Evolutionary conservation across 345 rosid genomes (phyloP).

Genomic region (Eucalyptus sp.): DNA sequence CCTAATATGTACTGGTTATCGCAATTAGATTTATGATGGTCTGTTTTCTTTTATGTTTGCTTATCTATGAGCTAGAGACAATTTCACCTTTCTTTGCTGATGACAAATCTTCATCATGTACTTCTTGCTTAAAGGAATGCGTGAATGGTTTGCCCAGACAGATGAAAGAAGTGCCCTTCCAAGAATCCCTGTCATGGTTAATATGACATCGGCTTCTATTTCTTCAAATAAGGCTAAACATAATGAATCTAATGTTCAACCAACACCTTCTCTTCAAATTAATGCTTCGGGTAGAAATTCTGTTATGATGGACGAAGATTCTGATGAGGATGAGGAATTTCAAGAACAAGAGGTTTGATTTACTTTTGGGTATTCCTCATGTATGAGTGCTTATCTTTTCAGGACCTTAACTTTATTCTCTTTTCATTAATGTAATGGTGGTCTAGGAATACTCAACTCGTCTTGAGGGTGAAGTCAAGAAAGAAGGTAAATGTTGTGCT

Average conservation of each 20-base stretch:
- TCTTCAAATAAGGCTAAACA: slow-evolving; percentile 33
- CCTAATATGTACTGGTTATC: background rate
- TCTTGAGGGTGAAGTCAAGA: slow-evolving; percentile 42
- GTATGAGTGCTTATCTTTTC: background rate
- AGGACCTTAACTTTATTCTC: background rate
- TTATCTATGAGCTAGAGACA: background rate
- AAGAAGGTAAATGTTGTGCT: slow-evolving; percentile 32
- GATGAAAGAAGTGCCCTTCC: slow-evolving; percentile 92
- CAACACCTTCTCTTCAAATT: slow-evolving; percentile 46
- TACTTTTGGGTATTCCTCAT: background rate
- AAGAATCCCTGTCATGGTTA: slow-evolving; percentile 96
- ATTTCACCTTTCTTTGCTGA: background rate
- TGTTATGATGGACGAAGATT: slow-evolving; percentile 66
- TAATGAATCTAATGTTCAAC: slow-evolving; percentile 19
- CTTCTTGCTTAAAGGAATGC: slow-evolving; percentile 46
- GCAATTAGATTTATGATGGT: background rate
- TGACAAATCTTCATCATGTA: background rate
- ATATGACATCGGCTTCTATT: slow-evolving; percentile 74
- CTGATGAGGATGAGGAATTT: slow-evolving; percentile 84
- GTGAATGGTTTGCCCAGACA: slow-evolving; percentile 94
- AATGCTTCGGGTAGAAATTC: slow-evolving; percentile 56
- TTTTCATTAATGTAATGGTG: background rate
- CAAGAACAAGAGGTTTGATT: slow-evolving; percentile 79
- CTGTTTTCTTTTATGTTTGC: background rate
- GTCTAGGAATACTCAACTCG: slow-evolving; percentile 3